These are phyloP conservation scores for Entelexis paramagnoliae DNA, from an alignment of 1,139 yeast genomes.

Conservation along the genomic window DNA sequence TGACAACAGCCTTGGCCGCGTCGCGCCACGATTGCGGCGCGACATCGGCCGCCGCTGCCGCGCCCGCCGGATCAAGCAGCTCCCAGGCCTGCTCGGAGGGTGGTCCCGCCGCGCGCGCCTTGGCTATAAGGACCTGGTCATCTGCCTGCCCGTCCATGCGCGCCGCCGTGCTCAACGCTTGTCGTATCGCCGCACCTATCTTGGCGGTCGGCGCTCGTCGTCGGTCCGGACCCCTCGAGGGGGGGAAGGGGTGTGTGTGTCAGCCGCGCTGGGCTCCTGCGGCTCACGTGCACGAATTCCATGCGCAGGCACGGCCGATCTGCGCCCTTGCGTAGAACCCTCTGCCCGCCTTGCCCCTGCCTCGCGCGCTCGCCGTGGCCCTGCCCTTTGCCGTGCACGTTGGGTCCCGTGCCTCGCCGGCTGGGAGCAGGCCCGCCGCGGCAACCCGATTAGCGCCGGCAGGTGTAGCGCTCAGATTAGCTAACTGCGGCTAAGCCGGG, in stretches of 20 bases:
- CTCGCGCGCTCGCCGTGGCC: too few relatives aligned
- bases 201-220: neutral
- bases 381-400: too few relatives aligned
- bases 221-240: too few relatives aligned
- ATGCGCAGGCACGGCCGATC: constrained; percentile 3
- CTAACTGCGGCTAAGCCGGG: too few relatives aligned
- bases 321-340: neutral
- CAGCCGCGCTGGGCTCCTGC: too few relatives aligned
- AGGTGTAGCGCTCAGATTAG: too few relatives aligned
- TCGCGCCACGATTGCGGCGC: constrained; percentile 21
- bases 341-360: too few relatives aligned
- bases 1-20: constrained; percentile 30
- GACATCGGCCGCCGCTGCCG: neutral
- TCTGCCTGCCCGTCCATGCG: constrained; percentile 11
- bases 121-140: constrained; percentile 13
- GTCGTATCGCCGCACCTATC: neutral
- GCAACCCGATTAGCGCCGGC: too few relatives aligned
- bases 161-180: neutral
- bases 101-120: constrained; percentile 15
- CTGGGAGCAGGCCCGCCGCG: too few relatives aligned
- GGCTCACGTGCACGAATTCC: neutral
- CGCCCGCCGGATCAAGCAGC: neutral
- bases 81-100: neutral
- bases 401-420: too few relatives aligned
- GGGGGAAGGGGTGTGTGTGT: too few relatives aligned